Evolutionary conservation across 1,284 basidiomycete species (phyloP), one percentile per base, ranked within the genome.

Genomic region (Rhodotorula sp.): DNA sequence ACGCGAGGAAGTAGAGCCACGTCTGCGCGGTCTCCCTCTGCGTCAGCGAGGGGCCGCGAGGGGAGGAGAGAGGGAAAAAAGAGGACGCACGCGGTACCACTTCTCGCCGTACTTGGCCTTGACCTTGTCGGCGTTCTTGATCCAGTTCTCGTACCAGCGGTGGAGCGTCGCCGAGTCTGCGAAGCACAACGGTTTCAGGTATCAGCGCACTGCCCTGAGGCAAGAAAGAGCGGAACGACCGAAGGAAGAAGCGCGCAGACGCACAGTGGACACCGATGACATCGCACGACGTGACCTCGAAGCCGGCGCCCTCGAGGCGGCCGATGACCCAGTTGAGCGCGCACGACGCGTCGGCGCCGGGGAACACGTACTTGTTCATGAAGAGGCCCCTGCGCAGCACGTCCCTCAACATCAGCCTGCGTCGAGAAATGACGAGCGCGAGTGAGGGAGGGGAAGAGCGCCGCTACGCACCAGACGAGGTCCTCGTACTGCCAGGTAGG

Each of bases 401-500:
- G 5, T 10, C 17, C 45, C n/a, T 65, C 25, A 54, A 23, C 23
- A 21, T 3, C 4, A 10, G 55, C 17, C 41, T 10, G 13, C 13
- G 34, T 27, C 66, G 48, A 25, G 9, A 45, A 23, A 49, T 41
- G 75, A 45, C 23, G 17, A 10, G 21, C 17, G 23, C 23, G 48
- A 16, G 42, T 3, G 23, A n/a, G 62, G 19, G 41, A n/a, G 64
- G 45, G 41, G 79, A 82, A 13, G 80, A 13, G 27, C 5, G 77
- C 78, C n/a, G n/a, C n/a, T n/a, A n/a, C n/a, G 87, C 82, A 85
- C 95, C 96, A 99, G 81, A 94, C 90, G 74, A 99, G 88, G 82
- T 99, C 96, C 85, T 98, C 96, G 78, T 90, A 98, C 82, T 99
- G 97, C 97, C 96, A 99, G 55, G 86, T 82, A 13, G 93, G 93